Base-by-base conservation (phyloP, 768 basidiomycete genomes). In the Phanerodontia chrysosporium region DNA sequence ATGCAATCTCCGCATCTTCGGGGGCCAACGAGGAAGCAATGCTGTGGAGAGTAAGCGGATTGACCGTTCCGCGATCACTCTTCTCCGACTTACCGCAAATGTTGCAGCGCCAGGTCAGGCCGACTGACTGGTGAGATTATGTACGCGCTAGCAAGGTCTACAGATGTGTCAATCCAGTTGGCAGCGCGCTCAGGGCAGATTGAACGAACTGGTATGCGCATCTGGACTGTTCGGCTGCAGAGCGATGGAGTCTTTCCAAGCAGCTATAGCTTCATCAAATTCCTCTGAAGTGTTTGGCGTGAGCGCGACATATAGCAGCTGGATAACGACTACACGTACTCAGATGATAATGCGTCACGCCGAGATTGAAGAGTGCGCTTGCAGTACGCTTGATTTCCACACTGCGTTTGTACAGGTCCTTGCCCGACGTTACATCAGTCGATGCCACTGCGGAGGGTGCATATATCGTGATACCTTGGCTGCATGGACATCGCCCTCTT, bases 1-100 rank as follows among this genome's bases (percentile, higher is more conserved):
- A 95, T 16, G 90, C 86, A 67, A 94, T 92, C 71, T 95, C 92
- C 70, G 89, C 86, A 77, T 95, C 92, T 71, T 92, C 89, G 48
- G 92, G 92, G 59, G 87, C 82, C 65, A 95, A 81, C n/a, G 86
- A 84, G 45, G 85, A 79, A 51, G 92, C 92, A 70, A 89, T 85
- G 65, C 92, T 95, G 73, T 68, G 62, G 66, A 69, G 68, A 45
- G 24, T 24, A 16, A 49, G 25, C 28, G 55, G 30, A 53, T 44
- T 2, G 70, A 66, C 69, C 67, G 60, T 73, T 57, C 73, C 68
- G 63, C 62, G 52, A 71, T 68, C 67, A 65, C 68, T 64, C 62
- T 45, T 53, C 59, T 60, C 55, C 66, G 59, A 61, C 79, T 64
- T 78, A 85, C 92, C 84, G 80, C 65, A 94, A 78, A 77, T 94